phyloP scores from a whole-genome alignment of 2,329 filamentous ascomycete genomes.

The Cytospora leucostoma region DNA sequence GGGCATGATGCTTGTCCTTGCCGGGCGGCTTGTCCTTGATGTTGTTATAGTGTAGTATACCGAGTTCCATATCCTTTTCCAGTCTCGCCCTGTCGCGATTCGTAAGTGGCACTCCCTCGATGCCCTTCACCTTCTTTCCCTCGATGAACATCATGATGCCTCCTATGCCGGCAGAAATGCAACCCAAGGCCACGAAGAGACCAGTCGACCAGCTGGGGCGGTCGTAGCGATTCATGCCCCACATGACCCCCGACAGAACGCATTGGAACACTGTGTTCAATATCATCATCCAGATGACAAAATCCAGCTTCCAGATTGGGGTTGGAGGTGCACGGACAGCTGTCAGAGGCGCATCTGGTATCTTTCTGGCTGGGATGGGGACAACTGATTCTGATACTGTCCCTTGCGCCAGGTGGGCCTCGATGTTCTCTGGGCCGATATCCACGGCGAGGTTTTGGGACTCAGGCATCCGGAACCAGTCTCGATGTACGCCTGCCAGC shows the following conservation, averaged over 20 bases:
- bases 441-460: conserved; percentile 59
- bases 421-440: conserved; percentile 56
- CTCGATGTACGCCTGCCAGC: conserved; percentile 72
- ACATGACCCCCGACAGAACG: conserved; percentile 78
- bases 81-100: conserved; percentile 55
- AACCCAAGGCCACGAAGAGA: conserved; percentile 74
- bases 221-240: conserved; percentile 71
- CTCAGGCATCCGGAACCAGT: conserved; percentile 74
- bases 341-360: conserved; percentile 69
- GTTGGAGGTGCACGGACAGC: conserved; percentile 69
- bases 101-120: conserved; percentile 70
- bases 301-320: conserved; percentile 73
- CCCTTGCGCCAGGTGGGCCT: conserved; percentile 38
- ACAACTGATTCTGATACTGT: conserved; percentile 49
- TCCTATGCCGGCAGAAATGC: conserved; percentile 66
- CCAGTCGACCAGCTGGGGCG: conserved; percentile 81
- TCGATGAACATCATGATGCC: conserved; percentile 72
- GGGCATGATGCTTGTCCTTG: conserved; percentile 40
- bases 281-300: conserved; percentile 76
- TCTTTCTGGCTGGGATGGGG: conserved; percentile 64
- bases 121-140: conserved; percentile 68
- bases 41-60: conserved; percentile 61
- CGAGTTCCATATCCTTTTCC: conserved; percentile 53
- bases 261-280: conserved; percentile 78
- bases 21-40: conserved; percentile 55